Conservation (phyloP, 768 basidiomycete species). For the Trametes meyenii region DNA sequence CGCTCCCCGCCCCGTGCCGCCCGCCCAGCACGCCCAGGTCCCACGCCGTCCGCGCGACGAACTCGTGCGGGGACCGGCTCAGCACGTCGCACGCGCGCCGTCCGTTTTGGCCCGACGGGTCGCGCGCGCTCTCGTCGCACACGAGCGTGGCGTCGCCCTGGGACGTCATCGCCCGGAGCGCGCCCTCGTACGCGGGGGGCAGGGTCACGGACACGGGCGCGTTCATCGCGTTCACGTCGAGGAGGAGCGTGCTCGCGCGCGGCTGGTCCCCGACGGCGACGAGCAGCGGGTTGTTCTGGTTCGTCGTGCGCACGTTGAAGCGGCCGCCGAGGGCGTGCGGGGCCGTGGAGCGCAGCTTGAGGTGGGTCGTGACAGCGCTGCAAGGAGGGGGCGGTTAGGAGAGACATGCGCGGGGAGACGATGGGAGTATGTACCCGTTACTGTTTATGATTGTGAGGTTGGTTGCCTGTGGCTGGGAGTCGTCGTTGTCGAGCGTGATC, state of each 20-base stretch:
- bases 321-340: constrained; percentile 27
- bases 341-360: constrained; percentile 24
- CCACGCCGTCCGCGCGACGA: constrained; percentile 4
- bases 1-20: constrained; percentile 2
- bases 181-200: constrained; percentile 43
- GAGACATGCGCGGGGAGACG: too few species aligned
- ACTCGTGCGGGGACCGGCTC: not conserved
- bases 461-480: constrained; percentile 26
- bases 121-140: constrained; percentile 9
- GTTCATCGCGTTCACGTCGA: constrained; percentile 40
- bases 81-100: constrained; percentile 1
- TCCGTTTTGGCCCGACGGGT: constrained; percentile 27
- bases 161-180: constrained; percentile 33
- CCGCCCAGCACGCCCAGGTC: not conserved
- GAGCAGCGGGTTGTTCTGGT: constrained; percentile 37
- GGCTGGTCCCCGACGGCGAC: constrained; percentile 39
- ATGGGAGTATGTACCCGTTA: constrained; percentile 44
- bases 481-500: constrained; percentile 40
- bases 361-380: constrained; percentile 26
- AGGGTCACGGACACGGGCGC: constrained; percentile 37
- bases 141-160: constrained; percentile 2
- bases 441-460: constrained; percentile 39
- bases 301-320: constrained; percentile 38
- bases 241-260: constrained; percentile 35
- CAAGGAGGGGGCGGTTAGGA: not conserved